Conservation (phyloP, 2,329 filamentous ascomycete genomes). For the Coniochaeta pulveracea region DNA sequence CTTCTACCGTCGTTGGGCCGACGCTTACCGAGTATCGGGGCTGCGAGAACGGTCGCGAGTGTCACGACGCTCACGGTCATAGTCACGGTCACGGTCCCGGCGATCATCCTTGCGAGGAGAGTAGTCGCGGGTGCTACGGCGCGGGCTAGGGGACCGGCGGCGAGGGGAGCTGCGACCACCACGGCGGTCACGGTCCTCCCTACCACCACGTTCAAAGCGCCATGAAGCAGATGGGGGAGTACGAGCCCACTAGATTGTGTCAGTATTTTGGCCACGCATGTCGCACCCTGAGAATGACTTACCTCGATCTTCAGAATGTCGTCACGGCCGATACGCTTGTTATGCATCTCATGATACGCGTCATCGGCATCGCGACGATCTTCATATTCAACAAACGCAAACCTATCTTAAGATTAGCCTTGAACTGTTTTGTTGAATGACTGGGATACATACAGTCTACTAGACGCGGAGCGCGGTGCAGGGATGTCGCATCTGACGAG, state of each 20-base stretch:
- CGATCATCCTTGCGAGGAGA: constrained; percentile 85
- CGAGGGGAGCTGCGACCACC: constrained; percentile 47
- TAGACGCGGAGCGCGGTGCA: constrained; percentile 84
- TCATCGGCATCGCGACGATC: constrained; percentile 96
- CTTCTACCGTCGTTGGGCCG: not conserved
- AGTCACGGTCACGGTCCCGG: constrained; percentile 65
- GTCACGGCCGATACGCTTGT: constrained; percentile 93
- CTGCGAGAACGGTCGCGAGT: constrained; percentile 64
- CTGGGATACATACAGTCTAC: constrained; percentile 69
- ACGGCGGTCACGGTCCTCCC: constrained; percentile 30
- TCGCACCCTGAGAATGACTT: constrained; percentile 17
- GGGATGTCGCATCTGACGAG: constrained; percentile 98
- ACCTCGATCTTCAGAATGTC: constrained; percentile 98
- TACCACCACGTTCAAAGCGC: constrained; percentile 74
- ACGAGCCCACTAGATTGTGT: constrained; percentile 69
- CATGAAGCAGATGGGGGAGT: constrained; percentile 96
- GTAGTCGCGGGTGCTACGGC: constrained; percentile 66
- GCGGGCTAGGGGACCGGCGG: constrained; percentile 63
- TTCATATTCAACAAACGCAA: constrained; percentile 98
- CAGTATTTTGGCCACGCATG: constrained; percentile 5
- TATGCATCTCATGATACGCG: constrained; percentile 99
- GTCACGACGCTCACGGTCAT: constrained; percentile 63
- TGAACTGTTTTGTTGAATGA: not conserved
- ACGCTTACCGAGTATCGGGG: constrained; percentile 46
- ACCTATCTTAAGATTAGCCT: constrained; percentile 37